Percentiles rank a stretch among this genome's conserved stretches.
Evolutionary conservation across 345 rosid genomes (phyloP).

Genomic region (Populus deltoides): DNA sequence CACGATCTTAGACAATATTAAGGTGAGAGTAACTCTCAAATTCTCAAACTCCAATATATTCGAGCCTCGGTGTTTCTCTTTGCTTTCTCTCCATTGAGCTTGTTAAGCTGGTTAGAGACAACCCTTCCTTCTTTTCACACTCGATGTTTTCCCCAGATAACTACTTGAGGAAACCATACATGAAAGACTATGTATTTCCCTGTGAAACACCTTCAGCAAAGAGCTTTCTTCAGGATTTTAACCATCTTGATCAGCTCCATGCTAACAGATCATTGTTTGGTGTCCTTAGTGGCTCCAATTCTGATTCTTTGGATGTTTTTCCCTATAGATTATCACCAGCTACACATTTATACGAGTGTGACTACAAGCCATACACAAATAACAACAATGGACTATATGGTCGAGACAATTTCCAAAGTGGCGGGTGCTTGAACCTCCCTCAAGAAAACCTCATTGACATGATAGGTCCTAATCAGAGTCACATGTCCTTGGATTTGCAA

Average conservation of each 20-base stretch:
- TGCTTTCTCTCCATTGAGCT: constrained; percentile 1
- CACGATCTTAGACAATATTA: constrained; percentile 1
- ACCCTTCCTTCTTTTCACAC: neutral
- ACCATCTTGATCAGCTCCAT: constrained; percentile 43
- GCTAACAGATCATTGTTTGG: constrained; percentile 37
- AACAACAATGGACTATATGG: neutral
- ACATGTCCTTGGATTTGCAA: constrained; percentile 38
- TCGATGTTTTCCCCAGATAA: constrained; percentile 4
- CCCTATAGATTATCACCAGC: constrained; percentile 38
- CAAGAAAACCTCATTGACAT: constrained; percentile 25
- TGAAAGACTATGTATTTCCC: constrained; percentile 35
- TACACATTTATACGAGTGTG: constrained; percentile 35
- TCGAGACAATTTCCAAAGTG: constrained; percentile 42
- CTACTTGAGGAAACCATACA: neutral
- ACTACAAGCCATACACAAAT: constrained; percentile 52
- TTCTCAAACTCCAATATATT: neutral
- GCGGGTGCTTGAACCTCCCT: constrained; percentile 7
- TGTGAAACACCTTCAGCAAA: constrained; percentile 33
- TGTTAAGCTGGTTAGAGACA: neutral
- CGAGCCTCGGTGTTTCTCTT: neutral
- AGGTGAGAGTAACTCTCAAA: neutral
- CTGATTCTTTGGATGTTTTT: constrained; percentile 45
- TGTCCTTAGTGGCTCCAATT: constrained; percentile 26
- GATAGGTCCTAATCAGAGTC: constrained; percentile 33
- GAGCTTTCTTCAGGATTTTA: constrained; percentile 50